phyloP scores from a whole-genome alignment of 106 monocot genomes.

The Dendrobium nobile region DNA sequence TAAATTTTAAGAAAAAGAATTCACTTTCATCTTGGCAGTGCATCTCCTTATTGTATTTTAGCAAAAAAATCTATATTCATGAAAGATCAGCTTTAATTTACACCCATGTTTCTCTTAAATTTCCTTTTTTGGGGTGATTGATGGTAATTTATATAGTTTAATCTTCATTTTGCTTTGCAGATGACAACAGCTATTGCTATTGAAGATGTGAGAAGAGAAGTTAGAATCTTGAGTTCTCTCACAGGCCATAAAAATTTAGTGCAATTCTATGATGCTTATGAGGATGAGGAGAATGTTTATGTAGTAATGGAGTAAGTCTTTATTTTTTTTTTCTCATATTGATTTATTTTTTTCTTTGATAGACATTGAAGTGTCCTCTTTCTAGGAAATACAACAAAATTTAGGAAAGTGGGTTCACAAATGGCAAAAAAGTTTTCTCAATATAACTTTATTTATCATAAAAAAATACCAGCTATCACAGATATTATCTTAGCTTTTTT shows the following conservation, averaged over 20 bases:
- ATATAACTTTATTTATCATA: background rate
- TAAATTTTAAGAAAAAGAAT: too few relatives aligned
- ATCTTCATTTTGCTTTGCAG: slow-evolving; percentile 22
- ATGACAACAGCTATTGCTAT: slow-evolving; percentile 89
- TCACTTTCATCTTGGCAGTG: too few relatives aligned
- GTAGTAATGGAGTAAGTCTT: slow-evolving; percentile 85
- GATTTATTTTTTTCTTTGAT: background rate
- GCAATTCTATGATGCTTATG: slow-evolving; percentile 81
- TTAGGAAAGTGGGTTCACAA: too few relatives aligned
- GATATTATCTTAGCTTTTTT: background rate
- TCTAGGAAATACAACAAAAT: too few relatives aligned
- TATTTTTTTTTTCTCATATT: slow-evolving; percentile 3
- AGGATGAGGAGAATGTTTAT: slow-evolving; percentile 90
- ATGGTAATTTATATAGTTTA: background rate
- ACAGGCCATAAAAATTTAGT: slow-evolving; percentile 76
- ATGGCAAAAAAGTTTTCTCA: too few relatives aligned
- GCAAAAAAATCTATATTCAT: too few relatives aligned
- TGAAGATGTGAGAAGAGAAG: slow-evolving; percentile 93
- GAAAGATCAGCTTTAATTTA: too few relatives aligned
- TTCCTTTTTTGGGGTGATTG: too few relatives aligned
- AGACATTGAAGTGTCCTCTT: background rate
- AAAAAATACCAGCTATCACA: background rate
- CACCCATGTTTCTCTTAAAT: too few relatives aligned
- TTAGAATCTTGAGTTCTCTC: slow-evolving; percentile 75
- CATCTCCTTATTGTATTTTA: too few relatives aligned